A percentile compares a stretch with the other conserved stretches of the same genome.
Conservation (phyloP, 208 protist species). For the Crithidia fasciculata region DNA sequence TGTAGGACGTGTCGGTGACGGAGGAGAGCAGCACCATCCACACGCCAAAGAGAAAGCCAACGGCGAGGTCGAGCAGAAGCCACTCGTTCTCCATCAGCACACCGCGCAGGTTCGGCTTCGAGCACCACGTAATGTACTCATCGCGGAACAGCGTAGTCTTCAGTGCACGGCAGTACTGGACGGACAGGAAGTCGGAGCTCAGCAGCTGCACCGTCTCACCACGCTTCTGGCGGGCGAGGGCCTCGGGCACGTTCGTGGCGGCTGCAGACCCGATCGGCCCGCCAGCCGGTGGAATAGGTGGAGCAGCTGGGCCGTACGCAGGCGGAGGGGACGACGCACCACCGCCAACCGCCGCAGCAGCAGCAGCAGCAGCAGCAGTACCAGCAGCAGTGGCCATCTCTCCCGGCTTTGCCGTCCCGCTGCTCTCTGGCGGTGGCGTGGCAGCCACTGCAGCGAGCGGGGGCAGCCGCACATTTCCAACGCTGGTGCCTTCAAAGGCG, state of each 20-base stretch:
- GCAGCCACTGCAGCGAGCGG: neutral
- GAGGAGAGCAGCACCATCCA: slow-evolving; percentile 55
- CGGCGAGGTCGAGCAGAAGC: slow-evolving; percentile 46
- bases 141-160: slow-evolving; percentile 41
- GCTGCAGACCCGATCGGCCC: slow-evolving; percentile 4
- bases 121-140: slow-evolving; percentile 61
- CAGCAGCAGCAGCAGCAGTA: neutral
- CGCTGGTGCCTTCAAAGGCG: neutral
- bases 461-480: neutral
- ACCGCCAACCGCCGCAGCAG: neutral
- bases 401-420: neutral
- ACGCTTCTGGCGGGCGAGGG: slow-evolving; percentile 37
- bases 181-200: slow-evolving; percentile 40
- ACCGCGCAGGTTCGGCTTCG: slow-evolving; percentile 38
- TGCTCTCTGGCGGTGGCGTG: neutral
- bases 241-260: slow-evolving; percentile 16
- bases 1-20: slow-evolving; percentile 37
- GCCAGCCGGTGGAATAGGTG: neutral
- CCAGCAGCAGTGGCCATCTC: neutral
- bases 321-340: neutral
- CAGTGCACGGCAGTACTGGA: slow-evolving; percentile 36
- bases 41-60: slow-evolving; percentile 44
- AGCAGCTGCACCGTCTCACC: slow-evolving; percentile 58
- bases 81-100: slow-evolving; percentile 56
- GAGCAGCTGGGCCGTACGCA: neutral